These are phyloP conservation scores for Starmera dryadoides DNA, from an alignment of 805 yeast genomes.

Conservation along the genomic window DNA sequence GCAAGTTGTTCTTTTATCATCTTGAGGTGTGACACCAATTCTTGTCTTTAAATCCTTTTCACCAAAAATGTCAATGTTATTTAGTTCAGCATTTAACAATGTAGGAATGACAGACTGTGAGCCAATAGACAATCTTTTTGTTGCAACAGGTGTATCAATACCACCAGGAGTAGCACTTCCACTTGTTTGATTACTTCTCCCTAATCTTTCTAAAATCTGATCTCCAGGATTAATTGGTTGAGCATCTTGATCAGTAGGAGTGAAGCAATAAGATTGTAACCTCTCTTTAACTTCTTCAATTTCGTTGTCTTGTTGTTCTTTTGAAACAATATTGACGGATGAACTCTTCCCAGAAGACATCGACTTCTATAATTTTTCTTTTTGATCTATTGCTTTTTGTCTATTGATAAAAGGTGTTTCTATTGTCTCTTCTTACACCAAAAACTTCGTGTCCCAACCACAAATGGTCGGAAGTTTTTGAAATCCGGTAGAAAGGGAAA, in stretches of 20 bases:
- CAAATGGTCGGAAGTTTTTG: too few species aligned
- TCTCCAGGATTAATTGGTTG: slow-evolving; percentile 7
- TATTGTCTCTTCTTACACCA: too few species aligned
- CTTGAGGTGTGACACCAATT: slow-evolving; percentile 7
- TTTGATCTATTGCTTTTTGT: too few species aligned
- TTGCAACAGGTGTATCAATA: slow-evolving; percentile 3
- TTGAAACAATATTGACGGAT: too few species aligned
- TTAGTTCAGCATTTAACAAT: slow-evolving; percentile 19
- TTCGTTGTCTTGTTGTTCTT: too few species aligned
- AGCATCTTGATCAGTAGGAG: background rate
- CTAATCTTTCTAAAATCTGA: slow-evolving; percentile 11
- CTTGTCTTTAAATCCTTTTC: slow-evolving; percentile 1
- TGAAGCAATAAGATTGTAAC: slow-evolving; percentile 1
- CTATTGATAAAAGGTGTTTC: too few species aligned
- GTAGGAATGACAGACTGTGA: slow-evolving; percentile 18
- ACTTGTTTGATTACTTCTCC: slow-evolving; percentile 4
- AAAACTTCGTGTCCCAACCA: too few species aligned
- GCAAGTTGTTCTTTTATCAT: slow-evolving; percentile 1
- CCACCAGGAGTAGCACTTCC: too few species aligned
- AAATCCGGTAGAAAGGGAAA: too few species aligned
- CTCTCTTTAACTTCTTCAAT: too few species aligned
- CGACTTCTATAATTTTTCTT: too few species aligned
- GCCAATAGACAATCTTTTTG: slow-evolving; percentile 14
- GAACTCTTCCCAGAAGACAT: too few species aligned
- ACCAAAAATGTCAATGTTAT: slow-evolving; percentile 18